phyloP scores from a whole-genome alignment of 2,329 filamentous ascomycete genomes.

The Penicillium sp. region DNA sequence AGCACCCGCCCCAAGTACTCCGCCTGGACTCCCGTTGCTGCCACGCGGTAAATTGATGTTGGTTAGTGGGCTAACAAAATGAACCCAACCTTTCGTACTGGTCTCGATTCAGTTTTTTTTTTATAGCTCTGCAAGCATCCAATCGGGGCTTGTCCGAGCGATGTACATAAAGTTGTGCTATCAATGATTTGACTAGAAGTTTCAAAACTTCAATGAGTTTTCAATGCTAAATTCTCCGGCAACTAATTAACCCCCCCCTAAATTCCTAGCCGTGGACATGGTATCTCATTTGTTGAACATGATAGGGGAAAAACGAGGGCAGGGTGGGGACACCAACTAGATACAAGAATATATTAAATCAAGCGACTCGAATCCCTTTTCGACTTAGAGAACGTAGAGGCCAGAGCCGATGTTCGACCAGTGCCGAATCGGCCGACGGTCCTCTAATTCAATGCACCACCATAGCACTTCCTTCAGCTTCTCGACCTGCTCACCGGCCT shows the following conservation, averaged over 20 bases:
- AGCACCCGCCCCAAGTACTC: conserved; percentile 36
- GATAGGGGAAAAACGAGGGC: conserved; percentile 6
- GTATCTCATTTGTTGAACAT: conserved; percentile 26
- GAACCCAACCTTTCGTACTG: conserved; percentile 14
- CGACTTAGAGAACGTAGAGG: conserved; percentile 59
- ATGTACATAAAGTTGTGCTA: conserved; percentile 40
- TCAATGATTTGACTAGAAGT: conserved; percentile 24
- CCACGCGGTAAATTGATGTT: conserved; percentile 30
- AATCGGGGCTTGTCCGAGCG: conserved; percentile 14
- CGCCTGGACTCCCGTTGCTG: conserved; percentile 38
- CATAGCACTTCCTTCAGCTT: conserved; percentile 91
- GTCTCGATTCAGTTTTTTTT: conserved; percentile 8
- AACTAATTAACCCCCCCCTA: conserved; percentile 5
- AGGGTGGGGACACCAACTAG: conserved; percentile 13
- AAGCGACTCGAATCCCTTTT: background rate
- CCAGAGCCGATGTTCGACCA: conserved; percentile 71
- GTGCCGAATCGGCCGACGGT: conserved; percentile 72
- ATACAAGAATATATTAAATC: conserved; percentile 22
- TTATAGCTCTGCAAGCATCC: conserved; percentile 8
- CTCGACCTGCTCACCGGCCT: conserved; percentile 78
- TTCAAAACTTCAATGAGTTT: conserved; percentile 9
- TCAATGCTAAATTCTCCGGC: conserved; percentile 8
- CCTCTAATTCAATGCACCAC: conserved; percentile 97
- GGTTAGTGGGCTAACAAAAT: conserved; percentile 15
- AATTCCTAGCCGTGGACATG: conserved; percentile 20